A percentile compares a stretch with the other conserved stretches of the same genome.
Evolutionary conservation across 2,329 filamentous ascomycete genomes (phyloP).

Genomic region (Aspergillus sp.): DNA sequence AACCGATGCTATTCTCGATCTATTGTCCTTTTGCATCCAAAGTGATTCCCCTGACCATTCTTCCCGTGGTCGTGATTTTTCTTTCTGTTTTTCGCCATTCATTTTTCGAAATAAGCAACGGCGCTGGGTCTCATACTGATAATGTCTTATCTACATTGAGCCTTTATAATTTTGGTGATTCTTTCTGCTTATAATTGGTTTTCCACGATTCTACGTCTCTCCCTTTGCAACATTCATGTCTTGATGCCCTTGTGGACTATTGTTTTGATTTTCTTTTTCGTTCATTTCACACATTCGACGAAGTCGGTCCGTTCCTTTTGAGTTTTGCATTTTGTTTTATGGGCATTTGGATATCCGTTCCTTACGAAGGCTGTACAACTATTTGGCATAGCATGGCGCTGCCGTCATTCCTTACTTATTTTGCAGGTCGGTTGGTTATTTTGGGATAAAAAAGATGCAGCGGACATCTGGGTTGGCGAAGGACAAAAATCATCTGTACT

Average conservation of each 20-base stretch:
- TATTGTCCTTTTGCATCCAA: too few species aligned
- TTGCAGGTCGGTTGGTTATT: constrained; percentile 23
- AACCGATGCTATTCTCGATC: too few species aligned
- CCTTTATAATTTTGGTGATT: constrained; percentile 15
- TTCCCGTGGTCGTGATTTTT: not conserved
- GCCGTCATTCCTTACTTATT: constrained; percentile 33
- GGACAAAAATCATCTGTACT: constrained; percentile 6
- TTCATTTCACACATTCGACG: constrained; percentile 26
- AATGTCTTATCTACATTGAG: constrained; percentile 16
- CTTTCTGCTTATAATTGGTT: constrained; percentile 3
- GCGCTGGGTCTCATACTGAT: constrained; percentile 16
- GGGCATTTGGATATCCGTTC: constrained; percentile 30
- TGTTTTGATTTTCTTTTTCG: constrained; percentile 10
- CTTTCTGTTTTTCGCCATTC: constrained; percentile 6
- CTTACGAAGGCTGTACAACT: constrained; percentile 31
- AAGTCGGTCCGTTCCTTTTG: constrained; percentile 29
- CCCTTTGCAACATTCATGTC: constrained; percentile 26
- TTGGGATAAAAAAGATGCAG: constrained; percentile 10
- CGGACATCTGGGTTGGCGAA: constrained; percentile 10
- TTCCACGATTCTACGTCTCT: constrained; percentile 30
- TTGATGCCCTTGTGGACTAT: constrained; percentile 21
- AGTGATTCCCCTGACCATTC: too few species aligned
- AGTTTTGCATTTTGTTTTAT: constrained; percentile 20
- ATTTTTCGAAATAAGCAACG: constrained; percentile 18
- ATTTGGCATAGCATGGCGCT: constrained; percentile 32